Evolutionary conservation across 495 filamentous ascomycete species (phyloP).

Genomic region (Delitschia confertaspora): DNA sequence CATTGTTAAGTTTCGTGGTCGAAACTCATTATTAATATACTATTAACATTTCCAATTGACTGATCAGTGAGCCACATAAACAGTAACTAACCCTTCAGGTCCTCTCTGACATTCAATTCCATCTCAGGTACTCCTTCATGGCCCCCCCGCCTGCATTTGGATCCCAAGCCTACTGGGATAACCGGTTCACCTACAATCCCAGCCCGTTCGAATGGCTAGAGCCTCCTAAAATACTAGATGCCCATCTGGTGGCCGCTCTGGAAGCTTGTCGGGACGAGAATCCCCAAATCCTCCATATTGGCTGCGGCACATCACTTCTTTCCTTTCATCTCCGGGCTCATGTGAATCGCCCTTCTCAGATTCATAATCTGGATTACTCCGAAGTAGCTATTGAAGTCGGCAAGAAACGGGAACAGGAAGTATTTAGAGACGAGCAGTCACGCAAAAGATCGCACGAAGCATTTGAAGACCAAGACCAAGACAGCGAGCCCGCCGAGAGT

Average conservation of each 20-base stretch:
- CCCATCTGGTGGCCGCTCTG: slow-evolving; percentile 16
- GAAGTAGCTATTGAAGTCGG: slow-evolving; percentile 24
- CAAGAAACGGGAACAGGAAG: slow-evolving; percentile 14
- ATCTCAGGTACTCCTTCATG: too few species aligned
- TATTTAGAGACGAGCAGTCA: slow-evolving; percentile 4
- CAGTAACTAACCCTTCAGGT: too few species aligned
- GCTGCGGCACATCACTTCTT: slow-evolving; percentile 26
- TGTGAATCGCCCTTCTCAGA: slow-evolving; percentile 14
- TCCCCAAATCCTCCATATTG: slow-evolving; percentile 27
- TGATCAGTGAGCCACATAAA: slow-evolving; percentile 1
- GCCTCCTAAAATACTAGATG: slow-evolving; percentile 21
- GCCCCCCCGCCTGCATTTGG: slow-evolving; percentile 18
- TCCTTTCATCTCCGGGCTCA: slow-evolving; percentile 27
- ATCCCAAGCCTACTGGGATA: slow-evolving; percentile 25
- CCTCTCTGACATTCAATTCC: too few species aligned
- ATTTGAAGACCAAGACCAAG: not conserved
- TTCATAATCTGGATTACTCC: slow-evolving; percentile 30
- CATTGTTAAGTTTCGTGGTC: too few species aligned
- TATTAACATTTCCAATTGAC: too few species aligned
- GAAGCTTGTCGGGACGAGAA: not conserved
- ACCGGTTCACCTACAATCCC: slow-evolving; percentile 20
- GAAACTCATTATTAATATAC: too few species aligned
- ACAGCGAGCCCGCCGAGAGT: not conserved
- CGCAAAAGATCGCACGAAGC: not conserved
- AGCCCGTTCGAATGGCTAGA: slow-evolving; percentile 29